phyloP scores from a whole-genome alignment of 768 basidiomycete species.

The Rickenella mellea region DNA sequence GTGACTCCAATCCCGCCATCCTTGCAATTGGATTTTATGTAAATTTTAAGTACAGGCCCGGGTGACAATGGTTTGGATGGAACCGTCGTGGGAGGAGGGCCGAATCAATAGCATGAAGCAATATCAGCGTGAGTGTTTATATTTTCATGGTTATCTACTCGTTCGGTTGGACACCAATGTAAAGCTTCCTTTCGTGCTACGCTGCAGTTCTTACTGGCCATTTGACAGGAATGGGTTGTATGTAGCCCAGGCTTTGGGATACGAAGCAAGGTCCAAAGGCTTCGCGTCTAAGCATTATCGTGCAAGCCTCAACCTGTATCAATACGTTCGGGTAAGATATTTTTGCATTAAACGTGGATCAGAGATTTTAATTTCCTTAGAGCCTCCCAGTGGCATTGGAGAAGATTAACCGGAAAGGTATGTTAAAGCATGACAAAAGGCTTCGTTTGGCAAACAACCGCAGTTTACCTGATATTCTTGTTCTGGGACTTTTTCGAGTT shows the following conservation, averaged over 20 bases:
- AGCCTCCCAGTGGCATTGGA: constrained; percentile 39
- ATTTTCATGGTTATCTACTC: constrained; percentile 44
- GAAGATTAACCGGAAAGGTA: constrained; percentile 38
- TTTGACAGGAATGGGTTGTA: constrained; percentile 39
- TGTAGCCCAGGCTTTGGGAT: constrained; percentile 42
- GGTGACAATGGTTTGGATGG: constrained; percentile 47
- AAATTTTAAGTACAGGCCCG: too few relatives aligned
- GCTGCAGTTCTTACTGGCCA: not conserved
- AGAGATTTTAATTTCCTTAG: not conserved
- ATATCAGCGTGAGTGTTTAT: constrained; percentile 35
- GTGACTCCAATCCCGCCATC: too few relatives aligned
- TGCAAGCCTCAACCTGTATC: constrained; percentile 33
- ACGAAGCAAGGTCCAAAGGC: constrained; percentile 42
- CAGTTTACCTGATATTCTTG: constrained; percentile 43
- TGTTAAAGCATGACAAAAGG: constrained; percentile 4
- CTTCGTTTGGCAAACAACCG: constrained; percentile 2
- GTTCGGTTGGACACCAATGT: constrained; percentile 50
- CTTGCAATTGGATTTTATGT: too few relatives aligned
- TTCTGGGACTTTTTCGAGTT: constrained; percentile 40
- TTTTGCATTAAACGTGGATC: not conserved
- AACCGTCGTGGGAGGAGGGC: constrained; percentile 43
- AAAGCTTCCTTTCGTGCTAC: constrained; percentile 7
- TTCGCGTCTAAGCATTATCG: constrained; percentile 37
- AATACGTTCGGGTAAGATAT: constrained; percentile 42
- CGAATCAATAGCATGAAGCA: constrained; percentile 41